Conservation (phyloP, 306 rosid genomes). For the Lathyrus sativus region DNA sequence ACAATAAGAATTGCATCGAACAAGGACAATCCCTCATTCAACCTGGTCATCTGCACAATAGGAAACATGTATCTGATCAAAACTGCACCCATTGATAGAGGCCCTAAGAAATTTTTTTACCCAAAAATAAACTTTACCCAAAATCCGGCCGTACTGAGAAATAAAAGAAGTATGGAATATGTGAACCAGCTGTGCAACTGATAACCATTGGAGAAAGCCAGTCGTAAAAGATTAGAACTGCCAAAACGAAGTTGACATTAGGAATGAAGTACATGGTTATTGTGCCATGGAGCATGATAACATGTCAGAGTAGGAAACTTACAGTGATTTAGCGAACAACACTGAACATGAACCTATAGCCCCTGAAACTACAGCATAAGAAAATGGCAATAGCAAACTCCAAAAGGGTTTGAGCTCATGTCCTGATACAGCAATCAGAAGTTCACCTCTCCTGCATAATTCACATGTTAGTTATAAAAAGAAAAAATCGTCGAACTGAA, state of each 20-base stretch:
- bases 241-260: constrained; percentile 19
- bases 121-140: constrained; percentile 78
- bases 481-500: neutral
- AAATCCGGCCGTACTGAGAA: constrained; percentile 97
- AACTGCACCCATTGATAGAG: constrained; percentile 9
- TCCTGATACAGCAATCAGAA: constrained; percentile 63
- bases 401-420: constrained; percentile 87
- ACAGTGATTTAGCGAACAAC: constrained; percentile 98
- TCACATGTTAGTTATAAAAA: constrained; percentile 33
- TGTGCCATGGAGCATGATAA: constrained; percentile 30
- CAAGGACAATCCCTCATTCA: constrained; percentile 93
- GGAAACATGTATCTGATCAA: constrained; percentile 2
- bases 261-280: neutral
- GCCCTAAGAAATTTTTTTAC: constrained; percentile 69
- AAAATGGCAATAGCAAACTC: constrained; percentile 87
- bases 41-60: constrained; percentile 91
- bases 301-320: constrained; percentile 49
- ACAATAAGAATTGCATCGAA: constrained; percentile 98
- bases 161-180: constrained; percentile 86
- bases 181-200: constrained; percentile 97
- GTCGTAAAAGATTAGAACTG: constrained; percentile 85
- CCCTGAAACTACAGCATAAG: constrained; percentile 97
- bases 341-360: constrained; percentile 98
- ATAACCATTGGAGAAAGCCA: constrained; percentile 86
- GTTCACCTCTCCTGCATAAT: constrained; percentile 82